Conservation (phyloP, 2,329 filamentous ascomycete species). For the Sarocladiaceae sp. region DNA sequence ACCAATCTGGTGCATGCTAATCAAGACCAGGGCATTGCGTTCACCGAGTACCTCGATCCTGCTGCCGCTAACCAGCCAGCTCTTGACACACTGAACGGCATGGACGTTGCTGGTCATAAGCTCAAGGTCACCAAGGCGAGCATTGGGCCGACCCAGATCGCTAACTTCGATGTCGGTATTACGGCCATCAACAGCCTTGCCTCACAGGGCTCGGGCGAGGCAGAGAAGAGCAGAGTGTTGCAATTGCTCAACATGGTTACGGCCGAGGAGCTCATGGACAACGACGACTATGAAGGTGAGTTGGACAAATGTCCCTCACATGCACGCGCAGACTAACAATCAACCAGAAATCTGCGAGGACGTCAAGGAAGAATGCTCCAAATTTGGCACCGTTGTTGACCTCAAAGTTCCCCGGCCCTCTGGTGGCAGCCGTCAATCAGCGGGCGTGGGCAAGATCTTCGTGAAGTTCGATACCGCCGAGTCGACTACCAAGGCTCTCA, state of each 20-base stretch:
- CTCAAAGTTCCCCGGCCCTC: conserved; percentile 88
- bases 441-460: conserved; percentile 95
- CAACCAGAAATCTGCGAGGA: conserved; percentile 88
- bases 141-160: conserved; percentile 87
- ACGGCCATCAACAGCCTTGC: conserved; percentile 98
- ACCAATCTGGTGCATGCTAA: conserved; percentile 20
- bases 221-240: conserved; percentile 76
- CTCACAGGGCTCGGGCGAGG: conserved; percentile 72
- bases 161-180: conserved; percentile 89
- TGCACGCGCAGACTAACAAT: conserved; percentile 25
- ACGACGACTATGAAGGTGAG: conserved; percentile 89
- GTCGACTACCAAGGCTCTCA: conserved; percentile 75
- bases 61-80: conserved; percentile 67
- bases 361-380: conserved; percentile 84
- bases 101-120: conserved; percentile 83
- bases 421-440: conserved; percentile 73
- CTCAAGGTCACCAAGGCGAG: conserved; percentile 85
- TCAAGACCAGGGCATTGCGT: conserved; percentile 71
- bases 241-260: conserved; percentile 99
- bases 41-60: conserved; percentile 87
- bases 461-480: conserved; percentile 83
- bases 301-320: conserved; percentile 14
- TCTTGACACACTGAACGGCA: conserved; percentile 83
- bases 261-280: conserved; percentile 85
- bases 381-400: conserved; percentile 80